Percentiles rank a stretch among this genome's conserved stretches.
Evolutionary conservation across 2,329 filamentous ascomycete species (phyloP).

Genomic region (Botrytis galanthina): DNA sequence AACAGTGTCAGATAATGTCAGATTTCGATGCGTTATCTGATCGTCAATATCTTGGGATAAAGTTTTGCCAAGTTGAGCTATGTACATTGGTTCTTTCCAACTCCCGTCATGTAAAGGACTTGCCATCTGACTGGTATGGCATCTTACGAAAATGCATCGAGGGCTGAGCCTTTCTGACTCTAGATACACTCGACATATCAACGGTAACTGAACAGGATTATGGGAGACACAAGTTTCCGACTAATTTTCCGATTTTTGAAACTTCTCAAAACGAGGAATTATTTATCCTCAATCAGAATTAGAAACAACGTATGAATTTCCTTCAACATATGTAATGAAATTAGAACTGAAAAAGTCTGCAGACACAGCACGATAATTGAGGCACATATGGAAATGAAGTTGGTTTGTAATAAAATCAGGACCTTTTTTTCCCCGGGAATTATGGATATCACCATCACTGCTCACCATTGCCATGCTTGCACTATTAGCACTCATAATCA

Average conservation of each 20-base stretch:
- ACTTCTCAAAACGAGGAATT: not conserved
- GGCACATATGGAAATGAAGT: too few species aligned
- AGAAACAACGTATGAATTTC: not conserved
- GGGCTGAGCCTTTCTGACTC: slow-evolving; percentile 2
- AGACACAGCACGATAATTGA: not conserved
- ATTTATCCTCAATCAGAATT: not conserved
- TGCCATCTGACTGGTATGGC: not conserved
- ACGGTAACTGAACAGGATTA: not conserved
- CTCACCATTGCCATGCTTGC: not conserved
- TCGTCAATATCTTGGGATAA: not conserved
- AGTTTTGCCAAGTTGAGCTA: not conserved
- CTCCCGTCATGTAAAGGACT: not conserved
- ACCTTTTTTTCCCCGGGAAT: not conserved
- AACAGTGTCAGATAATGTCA: not conserved
- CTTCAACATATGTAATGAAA: not conserved
- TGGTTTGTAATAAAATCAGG: not conserved
- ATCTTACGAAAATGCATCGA: not conserved
- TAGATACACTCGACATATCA: not conserved
- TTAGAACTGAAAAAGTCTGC: not conserved
- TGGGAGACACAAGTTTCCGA: not conserved
- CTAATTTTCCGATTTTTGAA: not conserved
- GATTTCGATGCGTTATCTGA: slow-evolving; percentile 7
- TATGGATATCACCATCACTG: not conserved
- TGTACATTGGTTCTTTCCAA: not conserved
- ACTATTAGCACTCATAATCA: not conserved